phyloP scores from a whole-genome alignment of 2,329 filamentous ascomycete genomes.

The Colletotrichum musae region DNA sequence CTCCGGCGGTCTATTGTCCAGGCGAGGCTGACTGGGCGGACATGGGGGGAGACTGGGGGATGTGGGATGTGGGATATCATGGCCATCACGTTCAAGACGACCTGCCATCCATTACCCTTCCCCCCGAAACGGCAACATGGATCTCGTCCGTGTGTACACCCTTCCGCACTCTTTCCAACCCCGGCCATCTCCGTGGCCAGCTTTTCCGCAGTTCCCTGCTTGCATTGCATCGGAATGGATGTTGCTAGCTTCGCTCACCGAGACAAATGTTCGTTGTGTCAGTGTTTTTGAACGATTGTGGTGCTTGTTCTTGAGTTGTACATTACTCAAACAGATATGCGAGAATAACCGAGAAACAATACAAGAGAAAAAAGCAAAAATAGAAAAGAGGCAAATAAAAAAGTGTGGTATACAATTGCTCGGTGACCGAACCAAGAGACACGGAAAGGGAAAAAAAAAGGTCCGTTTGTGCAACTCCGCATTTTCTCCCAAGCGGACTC shows the following conservation, averaged over 20 bases:
- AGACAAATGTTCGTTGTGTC: neutral
- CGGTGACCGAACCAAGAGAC: slow-evolving; percentile 6
- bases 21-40: slow-evolving; percentile 39
- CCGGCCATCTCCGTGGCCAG: too few species aligned
- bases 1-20: slow-evolving; percentile 32
- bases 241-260: neutral
- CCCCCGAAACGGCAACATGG: slow-evolving; percentile 12
- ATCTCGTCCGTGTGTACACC: too few species aligned
- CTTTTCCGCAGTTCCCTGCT: too few species aligned
- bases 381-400: slow-evolving; percentile 2
- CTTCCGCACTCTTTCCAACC: too few species aligned
- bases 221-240: neutral
- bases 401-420: slow-evolving; percentile 32
- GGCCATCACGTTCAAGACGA: slow-evolving; percentile 6
- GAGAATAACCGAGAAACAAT: slow-evolving; percentile 1
- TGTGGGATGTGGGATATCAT: neutral
- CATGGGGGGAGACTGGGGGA: neutral
- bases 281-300: neutral
- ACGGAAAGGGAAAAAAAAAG: too few species aligned
- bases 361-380: slow-evolving; percentile 1
- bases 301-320: slow-evolving; percentile 4
- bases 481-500: slow-evolving; percentile 15
- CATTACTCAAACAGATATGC: slow-evolving; percentile 29
- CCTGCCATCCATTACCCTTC: neutral
- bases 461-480: slow-evolving; percentile 4